Conservation (phyloP, 176 grass and related monocot genomes). For the Oryza coarctata region DNA sequence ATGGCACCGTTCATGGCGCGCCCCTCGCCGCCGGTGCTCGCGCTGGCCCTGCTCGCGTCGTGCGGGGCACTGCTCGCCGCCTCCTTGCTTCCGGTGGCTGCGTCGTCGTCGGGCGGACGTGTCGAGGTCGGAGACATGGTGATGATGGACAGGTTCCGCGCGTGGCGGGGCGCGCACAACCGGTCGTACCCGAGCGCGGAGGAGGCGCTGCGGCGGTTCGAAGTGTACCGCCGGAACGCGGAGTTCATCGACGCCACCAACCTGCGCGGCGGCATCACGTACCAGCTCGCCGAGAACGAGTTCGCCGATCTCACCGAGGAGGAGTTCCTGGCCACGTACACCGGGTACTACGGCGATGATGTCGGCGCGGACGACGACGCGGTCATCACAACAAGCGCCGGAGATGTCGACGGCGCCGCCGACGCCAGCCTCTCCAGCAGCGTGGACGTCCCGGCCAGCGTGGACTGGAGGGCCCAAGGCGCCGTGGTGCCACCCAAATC, state of each 20-base stretch:
- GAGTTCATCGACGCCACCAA: conserved; percentile 45
- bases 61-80: neutral
- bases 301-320: conserved; percentile 54
- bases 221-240: conserved; percentile 48
- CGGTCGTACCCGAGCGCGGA: conserved; percentile 25
- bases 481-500: conserved; percentile 37
- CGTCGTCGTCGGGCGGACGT: neutral
- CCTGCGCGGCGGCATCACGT: conserved; percentile 5
- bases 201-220: conserved; percentile 43
- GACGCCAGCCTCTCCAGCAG: neutral
- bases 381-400: neutral
- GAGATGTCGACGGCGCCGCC: neutral
- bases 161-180: conserved; percentile 32
- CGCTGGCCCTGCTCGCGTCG: neutral
- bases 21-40: neutral
- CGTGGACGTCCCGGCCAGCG: neutral
- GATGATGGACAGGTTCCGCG: conserved; percentile 45
- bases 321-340: conserved; percentile 45
- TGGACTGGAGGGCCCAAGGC: conserved; percentile 38
- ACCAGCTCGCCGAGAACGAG: conserved; percentile 52
- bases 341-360: neutral
- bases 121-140: neutral
- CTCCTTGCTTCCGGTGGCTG: neutral
- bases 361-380: neutral
- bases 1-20: conserved; percentile 8